Conservation (phyloP, 1,284 basidiomycete species). For the Microbotryum violaceum region DNA sequence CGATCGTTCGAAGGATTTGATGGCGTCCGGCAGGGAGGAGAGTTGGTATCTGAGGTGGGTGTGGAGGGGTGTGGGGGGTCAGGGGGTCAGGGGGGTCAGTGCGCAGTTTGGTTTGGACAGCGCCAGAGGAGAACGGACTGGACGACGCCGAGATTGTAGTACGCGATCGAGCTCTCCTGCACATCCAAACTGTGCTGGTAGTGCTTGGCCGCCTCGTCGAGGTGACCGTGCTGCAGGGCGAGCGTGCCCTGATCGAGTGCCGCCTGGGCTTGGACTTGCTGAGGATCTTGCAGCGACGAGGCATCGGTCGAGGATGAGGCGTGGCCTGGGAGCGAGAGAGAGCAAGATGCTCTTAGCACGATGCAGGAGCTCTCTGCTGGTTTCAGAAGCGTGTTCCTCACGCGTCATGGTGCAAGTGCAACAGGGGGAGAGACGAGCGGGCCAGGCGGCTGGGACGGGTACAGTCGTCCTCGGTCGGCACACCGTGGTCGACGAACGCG, state of each 20-base stretch:
- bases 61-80: too few relatives aligned
- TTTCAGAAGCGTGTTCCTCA: too few relatives aligned
- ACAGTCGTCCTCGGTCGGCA: too few relatives aligned
- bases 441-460: too few relatives aligned
- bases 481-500: too few relatives aligned
- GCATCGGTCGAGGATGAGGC: constrained; percentile 19
- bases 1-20: constrained; percentile 23
- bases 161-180: constrained; percentile 21
- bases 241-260: constrained; percentile 26
- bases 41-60: constrained; percentile 20
- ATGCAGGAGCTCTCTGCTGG: too few relatives aligned
- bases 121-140: constrained; percentile 1
- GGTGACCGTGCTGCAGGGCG: constrained; percentile 19
- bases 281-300: constrained; percentile 22
- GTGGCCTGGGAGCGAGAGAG: neutral
- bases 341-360: too few relatives aligned
- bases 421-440: too few relatives aligned
- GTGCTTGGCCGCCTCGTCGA: constrained; percentile 5
- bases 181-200: constrained; percentile 22
- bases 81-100: too few relatives aligned
- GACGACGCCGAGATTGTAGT: constrained; percentile 34
- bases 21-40: constrained; percentile 16
- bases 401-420: too few relatives aligned
- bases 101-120: neutral
- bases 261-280: constrained; percentile 16